phyloP scores from a whole-genome alignment of 331 rosid genomes.

The Acacia concinna region DNA sequence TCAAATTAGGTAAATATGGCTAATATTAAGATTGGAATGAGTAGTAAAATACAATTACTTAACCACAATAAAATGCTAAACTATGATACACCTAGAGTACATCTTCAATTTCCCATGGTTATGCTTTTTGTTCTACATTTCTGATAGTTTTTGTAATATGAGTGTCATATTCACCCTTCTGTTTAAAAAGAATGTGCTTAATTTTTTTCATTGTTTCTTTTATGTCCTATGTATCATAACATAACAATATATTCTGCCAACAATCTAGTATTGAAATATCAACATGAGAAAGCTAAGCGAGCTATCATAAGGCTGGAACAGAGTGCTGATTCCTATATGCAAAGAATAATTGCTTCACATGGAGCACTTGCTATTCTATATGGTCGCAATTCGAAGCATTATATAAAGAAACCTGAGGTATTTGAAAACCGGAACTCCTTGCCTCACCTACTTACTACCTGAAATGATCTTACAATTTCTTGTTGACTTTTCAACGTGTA shows the following conservation, averaged over 20 bases:
- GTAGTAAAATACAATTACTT: background rate
- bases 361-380: conserved; percentile 86
- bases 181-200: background rate
- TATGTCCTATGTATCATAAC: conserved; percentile 1
- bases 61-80: background rate
- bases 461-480: conserved; percentile 11
- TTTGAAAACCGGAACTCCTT: conserved; percentile 16
- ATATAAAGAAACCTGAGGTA: conserved; percentile 92
- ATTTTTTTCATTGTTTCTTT: background rate
- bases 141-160: background rate
- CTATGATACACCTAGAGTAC: background rate
- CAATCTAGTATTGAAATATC: conserved; percentile 67
- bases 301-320: conserved; percentile 82
- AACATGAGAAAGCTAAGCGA: conserved; percentile 66
- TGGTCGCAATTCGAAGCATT: conserved; percentile 72
- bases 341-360: conserved; percentile 78
- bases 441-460: conserved; percentile 12
- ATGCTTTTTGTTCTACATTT: background rate
- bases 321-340: conserved; percentile 67
- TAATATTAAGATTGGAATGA: too few species aligned
- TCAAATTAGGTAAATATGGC: too few species aligned
- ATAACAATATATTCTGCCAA: conserved; percentile 24
- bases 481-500: conserved; percentile 1
- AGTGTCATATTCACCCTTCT: background rate
- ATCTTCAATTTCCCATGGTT: background rate